Conservation (phyloP, 257 asterid genomes). For the Dorcoceras hygrometricum region DNA sequence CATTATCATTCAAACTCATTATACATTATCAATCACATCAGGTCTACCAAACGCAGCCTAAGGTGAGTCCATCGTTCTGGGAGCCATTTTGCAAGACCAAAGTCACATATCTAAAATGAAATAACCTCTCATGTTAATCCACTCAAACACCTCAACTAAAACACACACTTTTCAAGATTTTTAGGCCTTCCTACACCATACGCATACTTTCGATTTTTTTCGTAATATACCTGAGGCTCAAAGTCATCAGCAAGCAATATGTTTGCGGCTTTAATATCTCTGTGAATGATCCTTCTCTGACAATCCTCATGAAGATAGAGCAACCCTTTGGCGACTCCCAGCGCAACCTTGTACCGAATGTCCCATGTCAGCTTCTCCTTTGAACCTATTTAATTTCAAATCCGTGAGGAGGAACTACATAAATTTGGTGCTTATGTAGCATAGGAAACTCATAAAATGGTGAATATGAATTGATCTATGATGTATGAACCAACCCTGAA, state of each 20-base stretch:
- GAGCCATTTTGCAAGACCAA: constrained; percentile 90
- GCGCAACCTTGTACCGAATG: constrained; percentile 42
- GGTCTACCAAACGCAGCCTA: too few relatives aligned
- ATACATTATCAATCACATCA: too few relatives aligned
- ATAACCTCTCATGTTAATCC: not conserved
- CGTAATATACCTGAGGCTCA: constrained; percentile 47
- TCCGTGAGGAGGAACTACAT: constrained; percentile 24
- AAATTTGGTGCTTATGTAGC: constrained; percentile 27
- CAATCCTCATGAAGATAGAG: constrained; percentile 54
- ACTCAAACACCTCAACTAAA: not conserved
- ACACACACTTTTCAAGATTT: not conserved
- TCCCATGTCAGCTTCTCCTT: constrained; percentile 42
- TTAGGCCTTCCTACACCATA: not conserved
- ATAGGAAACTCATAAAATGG: not conserved
- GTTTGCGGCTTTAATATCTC: constrained; percentile 57
- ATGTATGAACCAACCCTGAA: constrained; percentile 50
- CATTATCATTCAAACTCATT: too few relatives aligned
- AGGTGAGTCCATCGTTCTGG: constrained; percentile 85
- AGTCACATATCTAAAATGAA: constrained; percentile 64
- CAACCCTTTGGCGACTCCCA: constrained; percentile 48
- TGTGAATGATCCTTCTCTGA: too few relatives aligned
- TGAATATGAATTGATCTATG: not conserved
- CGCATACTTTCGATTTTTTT: not conserved
- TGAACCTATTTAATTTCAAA: constrained; percentile 28
- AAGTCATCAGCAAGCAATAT: constrained; percentile 45